Conservation (phyloP, 2,329 filamentous ascomycete genomes). For the Lecanicillium sp. region DNA sequence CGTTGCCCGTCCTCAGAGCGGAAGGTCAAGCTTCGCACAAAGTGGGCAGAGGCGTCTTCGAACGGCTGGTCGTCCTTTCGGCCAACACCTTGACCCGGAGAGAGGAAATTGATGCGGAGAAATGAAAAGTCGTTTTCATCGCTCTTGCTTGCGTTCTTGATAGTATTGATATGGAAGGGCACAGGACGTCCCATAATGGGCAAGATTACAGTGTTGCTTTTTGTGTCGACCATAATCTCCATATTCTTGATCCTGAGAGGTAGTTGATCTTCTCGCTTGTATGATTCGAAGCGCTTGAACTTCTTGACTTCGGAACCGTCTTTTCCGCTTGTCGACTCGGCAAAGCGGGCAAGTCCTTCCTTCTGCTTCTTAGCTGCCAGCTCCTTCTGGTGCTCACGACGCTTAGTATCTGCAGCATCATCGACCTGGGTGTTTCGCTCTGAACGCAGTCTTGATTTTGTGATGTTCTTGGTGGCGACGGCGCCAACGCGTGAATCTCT, state of each 20-base stretch:
- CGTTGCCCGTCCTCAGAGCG: conserved; percentile 81
- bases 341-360: conserved; percentile 77
- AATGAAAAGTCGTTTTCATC: conserved; percentile 93
- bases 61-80: conserved; percentile 97
- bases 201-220: conserved; percentile 82
- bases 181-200: conserved; percentile 97
- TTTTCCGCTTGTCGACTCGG: conserved; percentile 73
- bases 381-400: conserved; percentile 89
- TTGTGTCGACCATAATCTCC: conserved; percentile 81
- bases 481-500: conserved; percentile 75
- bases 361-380: conserved; percentile 79
- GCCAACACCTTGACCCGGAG: conserved; percentile 92
- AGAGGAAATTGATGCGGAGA: conserved; percentile 93
- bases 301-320: conserved; percentile 94
- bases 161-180: conserved; percentile 94
- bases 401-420: conserved; percentile 79
- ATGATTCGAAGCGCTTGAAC: conserved; percentile 98
- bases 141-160: conserved; percentile 98
- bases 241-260: conserved; percentile 76
- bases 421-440: conserved; percentile 83
- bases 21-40: conserved; percentile 91
- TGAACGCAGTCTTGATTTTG: conserved; percentile 82
- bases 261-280: conserved; percentile 95
- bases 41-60: conserved; percentile 91
- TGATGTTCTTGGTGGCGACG: conserved; percentile 91